Evolutionary conservation across 2,329 filamentous ascomycete genomes (phyloP).

Genomic region (Fusarium tuaranense): DNA sequence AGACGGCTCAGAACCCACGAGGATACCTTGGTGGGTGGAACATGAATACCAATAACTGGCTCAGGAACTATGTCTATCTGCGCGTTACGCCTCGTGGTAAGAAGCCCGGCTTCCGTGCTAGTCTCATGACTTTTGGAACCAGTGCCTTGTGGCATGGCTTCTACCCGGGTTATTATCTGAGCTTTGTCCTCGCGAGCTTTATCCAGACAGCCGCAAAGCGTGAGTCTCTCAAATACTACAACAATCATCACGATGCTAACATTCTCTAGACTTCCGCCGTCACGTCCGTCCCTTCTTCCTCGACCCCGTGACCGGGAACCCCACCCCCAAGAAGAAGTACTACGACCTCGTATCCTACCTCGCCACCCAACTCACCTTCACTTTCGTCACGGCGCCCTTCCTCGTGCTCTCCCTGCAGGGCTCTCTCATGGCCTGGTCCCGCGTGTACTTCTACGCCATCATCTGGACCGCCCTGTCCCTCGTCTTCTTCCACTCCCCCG

Average conservation of each 20-base stretch:
- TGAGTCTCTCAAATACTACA: conserved; percentile 60
- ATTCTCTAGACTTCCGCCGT: conserved; percentile 82
- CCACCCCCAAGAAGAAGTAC: conserved; percentile 80
- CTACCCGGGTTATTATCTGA: conserved; percentile 94
- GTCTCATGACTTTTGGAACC: conserved; percentile 91
- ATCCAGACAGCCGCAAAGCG: conserved; percentile 95
- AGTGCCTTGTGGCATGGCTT: conserved; percentile 99
- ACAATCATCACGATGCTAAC: neutral
- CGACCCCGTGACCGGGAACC: conserved; percentile 76
- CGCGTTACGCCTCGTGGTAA: conserved; percentile 94
- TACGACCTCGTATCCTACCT: conserved; percentile 86
- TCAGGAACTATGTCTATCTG: conserved; percentile 95
- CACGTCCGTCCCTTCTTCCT: conserved; percentile 94
- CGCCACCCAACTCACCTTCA: conserved; percentile 83
- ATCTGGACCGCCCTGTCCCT: conserved; percentile 74
- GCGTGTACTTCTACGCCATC: conserved; percentile 90
- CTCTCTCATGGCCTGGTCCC: conserved; percentile 81
- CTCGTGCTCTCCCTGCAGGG: conserved; percentile 80
- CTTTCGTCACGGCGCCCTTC: conserved; percentile 87
- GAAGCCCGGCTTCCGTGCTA: conserved; percentile 96
- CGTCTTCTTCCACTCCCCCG: conserved; percentile 83
- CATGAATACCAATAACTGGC: conserved; percentile 98
- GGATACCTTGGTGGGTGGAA: conserved; percentile 95
- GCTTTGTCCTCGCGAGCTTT: conserved; percentile 90
- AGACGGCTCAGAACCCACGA: conserved; percentile 92